These are phyloP conservation scores for Dorcoceras hygrometricum DNA, from an alignment of 257 asterid genomes.

Conservation along the genomic window DNA sequence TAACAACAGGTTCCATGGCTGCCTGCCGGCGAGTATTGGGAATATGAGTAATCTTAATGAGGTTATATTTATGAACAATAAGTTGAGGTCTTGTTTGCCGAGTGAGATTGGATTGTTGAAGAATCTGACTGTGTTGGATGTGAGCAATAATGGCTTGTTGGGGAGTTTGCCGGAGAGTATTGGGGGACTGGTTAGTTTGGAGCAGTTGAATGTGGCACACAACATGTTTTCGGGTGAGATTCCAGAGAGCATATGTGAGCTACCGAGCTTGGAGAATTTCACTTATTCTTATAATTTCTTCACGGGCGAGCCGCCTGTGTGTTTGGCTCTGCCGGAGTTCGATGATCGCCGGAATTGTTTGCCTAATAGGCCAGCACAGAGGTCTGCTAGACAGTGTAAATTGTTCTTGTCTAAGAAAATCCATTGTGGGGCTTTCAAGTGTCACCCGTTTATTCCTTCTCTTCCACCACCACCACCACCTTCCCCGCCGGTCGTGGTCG, in stretches of 20 bases:
- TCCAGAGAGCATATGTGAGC: constrained; percentile 59
- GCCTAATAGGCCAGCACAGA: constrained; percentile 60
- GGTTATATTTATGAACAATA: constrained; percentile 63
- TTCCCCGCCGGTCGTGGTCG: constrained; percentile 35
- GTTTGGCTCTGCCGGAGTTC: constrained; percentile 58
- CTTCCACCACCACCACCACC: constrained; percentile 60
- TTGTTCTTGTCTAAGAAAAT: constrained; percentile 50
- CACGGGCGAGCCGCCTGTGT: constrained; percentile 70
- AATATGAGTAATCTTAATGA: constrained; percentile 74
- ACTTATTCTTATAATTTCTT: constrained; percentile 65
- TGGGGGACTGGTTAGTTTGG: constrained; percentile 70
- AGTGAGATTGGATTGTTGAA: constrained; percentile 62
- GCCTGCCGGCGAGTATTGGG: constrained; percentile 75
- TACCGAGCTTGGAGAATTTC: constrained; percentile 67
- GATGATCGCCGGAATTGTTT: constrained; percentile 65
- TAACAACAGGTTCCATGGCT: constrained; percentile 73
- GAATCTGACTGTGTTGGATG: constrained; percentile 72
- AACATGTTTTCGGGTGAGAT: constrained; percentile 57
- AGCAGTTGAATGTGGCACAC: constrained; percentile 76
- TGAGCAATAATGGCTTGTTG: constrained; percentile 54
- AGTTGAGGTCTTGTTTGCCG: constrained; percentile 75
- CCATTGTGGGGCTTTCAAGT: constrained; percentile 71
- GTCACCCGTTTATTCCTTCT: constrained; percentile 63
- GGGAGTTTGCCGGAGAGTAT: constrained; percentile 65
- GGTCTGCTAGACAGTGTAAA: constrained; percentile 54